Base-by-base conservation (phyloP, 1,284 basidiomycete genomes). In the Prillingera fragicola region DNA sequence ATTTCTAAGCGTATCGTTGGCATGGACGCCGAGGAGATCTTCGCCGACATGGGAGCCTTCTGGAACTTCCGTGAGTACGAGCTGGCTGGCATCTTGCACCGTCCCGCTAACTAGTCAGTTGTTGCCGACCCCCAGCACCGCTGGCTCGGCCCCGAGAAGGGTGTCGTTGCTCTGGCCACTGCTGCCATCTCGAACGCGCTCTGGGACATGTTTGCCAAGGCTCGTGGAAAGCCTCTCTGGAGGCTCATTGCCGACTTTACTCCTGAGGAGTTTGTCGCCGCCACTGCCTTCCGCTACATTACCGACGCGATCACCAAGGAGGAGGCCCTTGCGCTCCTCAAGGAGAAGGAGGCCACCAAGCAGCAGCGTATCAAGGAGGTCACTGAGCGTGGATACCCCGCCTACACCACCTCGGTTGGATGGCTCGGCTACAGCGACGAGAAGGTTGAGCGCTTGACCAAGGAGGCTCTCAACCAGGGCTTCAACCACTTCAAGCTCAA, bases 401-500 rank as follows among this genome's bases (percentile, higher is more conserved):
- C 90, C 22, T 96, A 96, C 69, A 87, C 95, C 24, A 96, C 91
- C 10, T 88, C 85, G 12, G 90, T 87, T 21, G 91, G 91, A 39
- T 94, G 89, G 89, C 78, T 91, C 18, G 86, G 81, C 3, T 96
- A 96, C 74, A 80, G 79, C 23, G 90, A 96, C 63, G 90, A 91
- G 63, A 96, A 96, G 69, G 82, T 96, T 35, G 80, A 81, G 3
- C 79, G 82, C 14, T 78, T 97, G 42, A 95, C 88, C 3, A 83
- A 83, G 61, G 85, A 87, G 64, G 87, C 90, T 23, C 77, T 97
- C 41, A 72, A 77, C 21, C 81, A 80, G 39, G 91, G 91, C 23
- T 94, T 94, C 79, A 89, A 87, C 74, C 87, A 91, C 73, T 92
- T 94, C 79, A 92, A 92, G 75, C 90, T 94, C 83, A 96, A 96